phyloP scores from a whole-genome alignment of 23 red algal genomes.

The Agarophyton chilense region DNA sequence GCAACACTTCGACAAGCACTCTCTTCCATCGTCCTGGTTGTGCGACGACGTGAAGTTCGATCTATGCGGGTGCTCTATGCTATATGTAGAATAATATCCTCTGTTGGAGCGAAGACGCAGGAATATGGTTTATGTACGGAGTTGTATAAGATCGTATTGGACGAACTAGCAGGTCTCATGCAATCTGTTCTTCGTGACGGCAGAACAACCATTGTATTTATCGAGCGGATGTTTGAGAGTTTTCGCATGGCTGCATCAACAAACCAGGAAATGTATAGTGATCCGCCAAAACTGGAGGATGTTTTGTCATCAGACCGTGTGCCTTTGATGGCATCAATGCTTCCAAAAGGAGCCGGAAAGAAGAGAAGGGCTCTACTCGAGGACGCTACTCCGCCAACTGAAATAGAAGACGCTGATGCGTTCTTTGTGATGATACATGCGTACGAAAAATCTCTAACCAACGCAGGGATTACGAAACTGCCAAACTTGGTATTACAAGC shows the following conservation, averaged over 20 bases:
- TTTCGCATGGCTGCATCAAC: conserved; percentile 16
- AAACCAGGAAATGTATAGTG: not conserved
- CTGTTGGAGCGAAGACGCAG: conserved; percentile 20
- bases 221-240: conserved; percentile 64
- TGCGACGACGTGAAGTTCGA: conserved; percentile 62
- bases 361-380: conserved; percentile 23
- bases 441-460: conserved; percentile 31
- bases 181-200: conserved; percentile 21
- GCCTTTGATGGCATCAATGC: conserved; percentile 29
- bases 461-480: conserved; percentile 5
- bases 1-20: conserved; percentile 45
- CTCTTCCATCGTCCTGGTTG: conserved; percentile 60
- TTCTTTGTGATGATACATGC: conserved; percentile 43
- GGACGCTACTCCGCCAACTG: conserved; percentile 43
- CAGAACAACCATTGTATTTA: conserved; percentile 62
- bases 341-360: conserved; percentile 50
- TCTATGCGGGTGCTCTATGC: conserved; percentile 53
- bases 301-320: conserved; percentile 17
- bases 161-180: conserved; percentile 56
- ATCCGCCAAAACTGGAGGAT: conserved; percentile 22
- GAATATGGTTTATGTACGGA: conserved; percentile 23
- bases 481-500: conserved; percentile 4
- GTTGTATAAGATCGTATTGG: conserved; percentile 54
- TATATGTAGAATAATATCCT: conserved; percentile 39
- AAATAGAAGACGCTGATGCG: conserved; percentile 49